Base-by-base conservation (phyloP, 2,329 filamentous ascomycete species). In the Mycosphaerelloides madeirae region DNA sequence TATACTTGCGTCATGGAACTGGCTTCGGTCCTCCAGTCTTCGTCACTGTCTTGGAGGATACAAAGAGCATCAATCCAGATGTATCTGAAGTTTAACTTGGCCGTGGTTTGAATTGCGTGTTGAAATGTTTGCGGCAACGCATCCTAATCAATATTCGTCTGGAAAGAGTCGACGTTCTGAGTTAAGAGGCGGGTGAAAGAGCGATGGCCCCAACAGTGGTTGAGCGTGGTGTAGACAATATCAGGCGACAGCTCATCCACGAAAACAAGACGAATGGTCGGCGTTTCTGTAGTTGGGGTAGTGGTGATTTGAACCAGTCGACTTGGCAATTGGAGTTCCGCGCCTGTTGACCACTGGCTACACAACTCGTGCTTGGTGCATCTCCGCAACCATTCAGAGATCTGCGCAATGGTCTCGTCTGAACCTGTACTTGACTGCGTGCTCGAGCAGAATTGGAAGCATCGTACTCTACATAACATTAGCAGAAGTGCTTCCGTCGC, bases 51-150 rank as follows among this genome's bases (percentile, higher is more conserved):
- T 45, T 65, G 63, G 15, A 62, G 38, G 28, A 65, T 65, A 42
- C 61, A 65, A 11, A 65, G 46, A 6, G 58, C 49, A 39, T 65
- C 61, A 25, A 65, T 55, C 63, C 62, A 65, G 1, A 65, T 38
- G 38, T 61, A 64, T 5, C 36, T 25, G 1, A 62, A 31, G 1
- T 51, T 53, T 2, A 65, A 52, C 13, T 32, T 46, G 6, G 45
- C 52, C 7, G 57, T 54, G 22, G 62, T 8, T 3, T 29, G 29
- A 2, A 62, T 48, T 7, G 59, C 58, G 38, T 65, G 61, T 37
- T 44, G 49, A 12, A 63, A 31, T 6, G 57, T 57, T 19, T 43
- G 40, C 13, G 61, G 55, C 4, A 63, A 12, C 6, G 6, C 31
- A 32, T 32, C 13, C 31, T 6, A 16, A n/a, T 32, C 15, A 6